These are phyloP conservation scores for Vaucheria bursata DNA, from an alignment of 352 stramenopile genomes.

Conservation along the genomic window DNA sequence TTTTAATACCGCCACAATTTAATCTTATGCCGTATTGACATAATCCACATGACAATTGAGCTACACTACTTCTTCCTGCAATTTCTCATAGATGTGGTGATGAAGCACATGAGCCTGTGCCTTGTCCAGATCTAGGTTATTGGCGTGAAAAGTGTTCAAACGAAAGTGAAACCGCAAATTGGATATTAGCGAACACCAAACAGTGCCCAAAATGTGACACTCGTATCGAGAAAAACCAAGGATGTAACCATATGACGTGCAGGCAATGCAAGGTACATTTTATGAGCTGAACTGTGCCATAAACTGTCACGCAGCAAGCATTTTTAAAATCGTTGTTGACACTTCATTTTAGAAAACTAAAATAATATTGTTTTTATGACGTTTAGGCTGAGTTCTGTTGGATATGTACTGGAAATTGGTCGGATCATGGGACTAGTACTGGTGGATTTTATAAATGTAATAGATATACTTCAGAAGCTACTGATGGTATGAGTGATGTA, in stretches of 20 bases:
- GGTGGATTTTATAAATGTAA: conserved; percentile 99
- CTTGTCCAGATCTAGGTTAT: conserved; percentile 75
- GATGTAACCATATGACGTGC: conserved; percentile 99
- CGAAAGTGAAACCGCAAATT: conserved; percentile 97
- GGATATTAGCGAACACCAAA: conserved; percentile 99
- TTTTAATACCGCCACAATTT: too few relatives aligned
- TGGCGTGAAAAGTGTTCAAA: conserved; percentile 96
- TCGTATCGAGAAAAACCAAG: conserved; percentile 99
- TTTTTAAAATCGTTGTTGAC: too few relatives aligned
- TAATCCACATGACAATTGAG: too few relatives aligned
- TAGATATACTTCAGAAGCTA: conserved; percentile 71
- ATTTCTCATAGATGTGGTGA: conserved; percentile 89
- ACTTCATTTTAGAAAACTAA: too few relatives aligned
- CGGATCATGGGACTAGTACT: conserved; percentile 86
- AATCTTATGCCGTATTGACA: too few relatives aligned
- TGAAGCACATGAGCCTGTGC: conserved; percentile 85
- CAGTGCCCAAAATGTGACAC: conserved; percentile 96
- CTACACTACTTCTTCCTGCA: too few relatives aligned
- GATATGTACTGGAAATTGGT: conserved; percentile 89
- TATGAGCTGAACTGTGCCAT: neutral
- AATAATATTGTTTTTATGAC: too few relatives aligned
- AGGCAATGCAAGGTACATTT: conserved; percentile 56
- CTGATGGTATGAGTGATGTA: conserved; percentile 26
- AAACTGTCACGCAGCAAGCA: too few relatives aligned
- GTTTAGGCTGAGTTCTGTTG: conserved; percentile 98